Base-by-base conservation (phyloP, 305 asterid species). In the Fraxinus floribunda region DNA sequence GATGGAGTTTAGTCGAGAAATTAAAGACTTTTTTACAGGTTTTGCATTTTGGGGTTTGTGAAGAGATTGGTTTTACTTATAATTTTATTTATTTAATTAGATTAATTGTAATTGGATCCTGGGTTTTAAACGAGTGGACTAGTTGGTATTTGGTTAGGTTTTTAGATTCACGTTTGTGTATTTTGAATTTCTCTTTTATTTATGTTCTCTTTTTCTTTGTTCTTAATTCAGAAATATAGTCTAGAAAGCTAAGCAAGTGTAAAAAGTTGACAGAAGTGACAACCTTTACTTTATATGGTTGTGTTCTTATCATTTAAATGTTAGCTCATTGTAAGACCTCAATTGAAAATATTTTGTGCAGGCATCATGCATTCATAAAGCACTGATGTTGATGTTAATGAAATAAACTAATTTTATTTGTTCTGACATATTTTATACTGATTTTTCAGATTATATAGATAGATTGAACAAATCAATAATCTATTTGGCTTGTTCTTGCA, bases 401-500 rank as follows among this genome's bases (percentile, higher is more conserved):
- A 52, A 72, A 34, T 9, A 2, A 32, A 32, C 34, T 32, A 32
- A 32, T 32, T 32, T 32, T 32, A 32, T 32, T 32, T 32, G 34
- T 32, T 32, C 34, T 32, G 34, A 32, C 8, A 39, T 39, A 39
- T 8, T 39, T 39, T 29, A 1, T 39, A 1, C 8, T 4, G 0
- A 77, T 79, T 57, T 73, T 55, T 81, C 72, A 20, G 85, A 80
- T 66, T 35, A 34, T 77, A 29, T 30, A 44, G 64, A 57, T 66
- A 76, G 32, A 80, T 57, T 66, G 46, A 66, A 9, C 62, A 29
- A 34, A 52, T 76, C 83, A 16, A 18, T 44, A 24, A 49, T 39
- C 74, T 35, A 49, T 71, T 79, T 44, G 26, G n/a, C 41, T 75
- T 77, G 83, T 62, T 26, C 29, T 16, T 0, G 80, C 52, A 38